phyloP scores from a whole-genome alignment of 2,329 filamentous ascomycete species.

The Conoideocrella luteorostrata region DNA sequence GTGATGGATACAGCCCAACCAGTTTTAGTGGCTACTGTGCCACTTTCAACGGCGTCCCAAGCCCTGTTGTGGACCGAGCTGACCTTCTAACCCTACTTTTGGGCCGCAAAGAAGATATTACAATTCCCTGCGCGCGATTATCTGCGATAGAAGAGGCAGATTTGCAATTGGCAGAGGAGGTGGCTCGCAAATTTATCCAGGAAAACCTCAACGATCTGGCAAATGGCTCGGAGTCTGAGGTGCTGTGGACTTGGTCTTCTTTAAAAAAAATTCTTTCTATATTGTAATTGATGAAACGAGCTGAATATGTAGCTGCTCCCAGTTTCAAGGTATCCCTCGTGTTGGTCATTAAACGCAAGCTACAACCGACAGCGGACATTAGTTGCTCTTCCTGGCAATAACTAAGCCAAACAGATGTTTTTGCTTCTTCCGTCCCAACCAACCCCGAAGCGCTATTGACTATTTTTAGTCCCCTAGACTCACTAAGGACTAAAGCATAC shows the following conservation, averaged over 20 bases:
- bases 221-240: conserved; percentile 4
- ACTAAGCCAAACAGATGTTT: no score
- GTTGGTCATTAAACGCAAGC: no score
- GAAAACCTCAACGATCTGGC: conserved; percentile 12
- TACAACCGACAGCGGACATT: no score
- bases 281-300: background rate
- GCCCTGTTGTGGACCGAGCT: conserved; percentile 65
- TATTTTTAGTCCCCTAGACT: no score
- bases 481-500: no score
- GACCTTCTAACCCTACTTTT: conserved; percentile 64
- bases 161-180: conserved; percentile 59
- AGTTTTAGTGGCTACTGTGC: conserved; percentile 88
- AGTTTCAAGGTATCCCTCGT: no score
- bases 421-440: no score
- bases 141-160: conserved; percentile 56
- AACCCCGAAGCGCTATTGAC: no score
- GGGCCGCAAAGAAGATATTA: conserved; percentile 68
- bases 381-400: no score
- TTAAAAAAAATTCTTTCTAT: background rate
- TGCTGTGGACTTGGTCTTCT: conserved; percentile 12
- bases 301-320: no score
- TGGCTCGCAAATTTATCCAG: conserved; percentile 53
- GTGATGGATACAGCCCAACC: conserved; percentile 61
- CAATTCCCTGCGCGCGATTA: conserved; percentile 63
- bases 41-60: conserved; percentile 74